Evolutionary conservation across 2,329 filamentous ascomycete species (phyloP).

Genomic region (Phialophora tarda): DNA sequence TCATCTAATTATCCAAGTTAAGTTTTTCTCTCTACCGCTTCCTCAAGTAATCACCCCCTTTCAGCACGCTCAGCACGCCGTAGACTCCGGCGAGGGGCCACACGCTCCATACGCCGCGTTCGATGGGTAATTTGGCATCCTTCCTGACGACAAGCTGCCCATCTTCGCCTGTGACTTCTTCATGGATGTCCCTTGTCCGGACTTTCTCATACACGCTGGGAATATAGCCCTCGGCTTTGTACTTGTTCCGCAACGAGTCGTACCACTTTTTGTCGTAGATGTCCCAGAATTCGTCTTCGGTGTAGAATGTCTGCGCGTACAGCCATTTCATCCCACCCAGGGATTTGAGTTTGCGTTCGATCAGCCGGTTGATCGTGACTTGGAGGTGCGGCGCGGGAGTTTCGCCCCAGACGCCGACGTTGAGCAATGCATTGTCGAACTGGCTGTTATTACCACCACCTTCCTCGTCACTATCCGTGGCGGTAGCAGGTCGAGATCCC

Average conservation of each 20-base stretch:
- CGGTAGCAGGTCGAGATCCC: background rate
- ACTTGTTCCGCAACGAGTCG: constrained; percentile 48
- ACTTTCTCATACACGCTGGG: constrained; percentile 50
- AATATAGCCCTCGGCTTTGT: constrained; percentile 44
- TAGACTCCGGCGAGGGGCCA: constrained; percentile 38
- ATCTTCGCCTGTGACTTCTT: constrained; percentile 43
- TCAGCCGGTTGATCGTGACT: constrained; percentile 73
- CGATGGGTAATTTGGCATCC: constrained; percentile 22
- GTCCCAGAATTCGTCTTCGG: constrained; percentile 58
- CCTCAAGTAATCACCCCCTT: constrained; percentile 38
- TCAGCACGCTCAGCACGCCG: constrained; percentile 35
- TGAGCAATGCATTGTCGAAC: constrained; percentile 50
- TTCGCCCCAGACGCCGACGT: constrained; percentile 78
- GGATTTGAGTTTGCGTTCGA: constrained; percentile 71
- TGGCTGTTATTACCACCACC: background rate
- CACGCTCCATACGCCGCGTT: constrained; percentile 36
- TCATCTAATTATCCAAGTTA: constrained; percentile 2
- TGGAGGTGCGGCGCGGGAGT: constrained; percentile 62
- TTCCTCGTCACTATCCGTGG: background rate
- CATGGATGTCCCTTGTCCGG: constrained; percentile 26
- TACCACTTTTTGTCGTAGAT: constrained; percentile 50
- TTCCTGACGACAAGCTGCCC: background rate
- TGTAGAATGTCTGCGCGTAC: constrained; percentile 85
- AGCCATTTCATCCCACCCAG: constrained; percentile 84
- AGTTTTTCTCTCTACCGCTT: constrained; percentile 41